Conservation (phyloP, 352 stramenopile genomes). For the Phytophthora meadii region DNA sequence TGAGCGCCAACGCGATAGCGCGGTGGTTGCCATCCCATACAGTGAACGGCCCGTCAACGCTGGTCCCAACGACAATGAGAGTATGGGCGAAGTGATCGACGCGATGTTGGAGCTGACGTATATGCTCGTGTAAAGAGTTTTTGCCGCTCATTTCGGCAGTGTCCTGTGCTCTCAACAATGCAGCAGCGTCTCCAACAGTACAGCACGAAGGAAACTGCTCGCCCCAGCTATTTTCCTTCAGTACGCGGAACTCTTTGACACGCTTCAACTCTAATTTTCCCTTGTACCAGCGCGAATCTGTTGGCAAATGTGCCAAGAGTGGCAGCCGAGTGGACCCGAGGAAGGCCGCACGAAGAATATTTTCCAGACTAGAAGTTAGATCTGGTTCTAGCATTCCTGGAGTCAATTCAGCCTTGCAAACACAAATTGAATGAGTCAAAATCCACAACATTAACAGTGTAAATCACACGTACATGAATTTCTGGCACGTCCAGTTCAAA, state of each 20-base stretch:
- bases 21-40: conserved; percentile 51
- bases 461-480: conserved; percentile 37
- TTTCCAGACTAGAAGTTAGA: conserved; percentile 30
- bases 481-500: conserved; percentile 38
- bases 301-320: conserved; percentile 38
- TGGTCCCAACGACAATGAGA: conserved; percentile 32
- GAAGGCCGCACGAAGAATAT: conserved; percentile 41
- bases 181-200: conserved; percentile 28
- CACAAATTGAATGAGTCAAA: conserved; percentile 6
- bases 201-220: conserved; percentile 33
- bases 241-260: conserved; percentile 31
- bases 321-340: conserved; percentile 34
- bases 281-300: conserved; percentile 39
- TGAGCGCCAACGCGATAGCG: conserved; percentile 31
- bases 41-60: conserved; percentile 38
- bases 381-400: conserved; percentile 27
- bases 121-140: conserved; percentile 19
- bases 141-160: not conserved
- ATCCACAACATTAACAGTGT: not conserved
- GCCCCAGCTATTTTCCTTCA: conserved; percentile 42
- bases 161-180: conserved; percentile 14
- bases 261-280: conserved; percentile 24
- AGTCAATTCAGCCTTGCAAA: conserved; percentile 35
- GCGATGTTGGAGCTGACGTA: conserved; percentile 36
- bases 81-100: conserved; percentile 40